Percentiles rank a stretch among this genome's conserved stretches.
Evolutionary conservation across 345 rosid species (phyloP).

Genomic region (Gossypium australe): DNA sequence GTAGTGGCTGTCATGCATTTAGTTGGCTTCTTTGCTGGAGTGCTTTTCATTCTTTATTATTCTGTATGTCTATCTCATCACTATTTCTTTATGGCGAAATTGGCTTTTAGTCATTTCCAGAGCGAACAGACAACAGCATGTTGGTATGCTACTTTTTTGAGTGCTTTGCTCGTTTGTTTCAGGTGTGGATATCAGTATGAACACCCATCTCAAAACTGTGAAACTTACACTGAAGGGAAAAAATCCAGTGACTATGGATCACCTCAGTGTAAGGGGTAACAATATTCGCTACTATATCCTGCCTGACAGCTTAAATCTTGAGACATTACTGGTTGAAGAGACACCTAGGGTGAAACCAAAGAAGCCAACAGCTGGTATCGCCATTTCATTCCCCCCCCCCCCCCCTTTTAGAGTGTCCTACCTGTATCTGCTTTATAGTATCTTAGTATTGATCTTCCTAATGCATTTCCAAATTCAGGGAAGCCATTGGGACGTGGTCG

Average conservation of each 20-base stretch:
- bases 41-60: not conserved
- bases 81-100: too few species aligned
- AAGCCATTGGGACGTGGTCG: constrained; percentile 83
- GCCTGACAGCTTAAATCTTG: constrained; percentile 96
- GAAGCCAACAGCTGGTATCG: constrained; percentile 87
- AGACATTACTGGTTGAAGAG: constrained; percentile 92
- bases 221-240: constrained; percentile 88
- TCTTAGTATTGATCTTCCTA: constrained; percentile 4
- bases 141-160: not conserved
- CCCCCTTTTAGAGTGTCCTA: not conserved
- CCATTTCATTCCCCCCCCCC: not conserved
- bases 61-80: not conserved
- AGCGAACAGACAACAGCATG: not conserved
- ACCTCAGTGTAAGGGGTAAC: constrained; percentile 91
- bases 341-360: constrained; percentile 93
- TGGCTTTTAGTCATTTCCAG: not conserved
- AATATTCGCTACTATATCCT: constrained; percentile 94
- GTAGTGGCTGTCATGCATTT: not conserved
- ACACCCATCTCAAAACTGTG: constrained; percentile 93
- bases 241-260: constrained; percentile 82
- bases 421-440: not conserved
- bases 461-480: constrained; percentile 43
- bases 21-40: not conserved
- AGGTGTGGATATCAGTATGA: constrained; percentile 99
- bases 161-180: constrained; percentile 6